Evolutionary conservation across 441 rosid species (phyloP).

Genomic region (Jatropha podagrica): DNA sequence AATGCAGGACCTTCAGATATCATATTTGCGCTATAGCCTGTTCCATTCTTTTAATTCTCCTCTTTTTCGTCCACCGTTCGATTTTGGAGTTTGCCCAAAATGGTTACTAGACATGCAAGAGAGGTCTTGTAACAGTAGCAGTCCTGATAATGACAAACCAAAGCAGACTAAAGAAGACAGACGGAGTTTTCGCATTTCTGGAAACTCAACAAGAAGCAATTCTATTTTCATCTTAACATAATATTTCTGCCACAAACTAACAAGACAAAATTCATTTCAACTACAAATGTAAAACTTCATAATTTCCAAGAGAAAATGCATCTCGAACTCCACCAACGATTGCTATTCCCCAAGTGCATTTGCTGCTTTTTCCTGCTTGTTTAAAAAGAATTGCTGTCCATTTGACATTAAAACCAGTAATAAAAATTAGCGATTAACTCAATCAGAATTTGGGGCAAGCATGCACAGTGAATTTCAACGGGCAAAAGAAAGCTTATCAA

Average conservation of each 20-base stretch:
- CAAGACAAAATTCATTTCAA: not conserved
- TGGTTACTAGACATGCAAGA: too few relatives aligned
- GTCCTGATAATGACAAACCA: not conserved
- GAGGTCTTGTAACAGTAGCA: not conserved
- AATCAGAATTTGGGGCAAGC: not conserved
- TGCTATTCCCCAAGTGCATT: not conserved
- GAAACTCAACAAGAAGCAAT: not conserved
- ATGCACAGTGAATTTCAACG: conserved; percentile 12
- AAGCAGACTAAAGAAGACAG: not conserved
- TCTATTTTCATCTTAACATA: not conserved
- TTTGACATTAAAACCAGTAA: not conserved
- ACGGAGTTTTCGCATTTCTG: not conserved
- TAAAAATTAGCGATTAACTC: not conserved
- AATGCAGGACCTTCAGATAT: too few relatives aligned
- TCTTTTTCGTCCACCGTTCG: too few relatives aligned
- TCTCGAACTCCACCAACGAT: not conserved
- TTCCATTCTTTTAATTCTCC: too few relatives aligned
- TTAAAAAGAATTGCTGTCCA: not conserved
- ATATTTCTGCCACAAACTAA: not conserved
- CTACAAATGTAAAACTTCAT: not conserved
- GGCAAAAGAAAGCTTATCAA: conserved; percentile 1
- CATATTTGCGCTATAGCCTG: too few relatives aligned
- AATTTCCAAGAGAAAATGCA: too few relatives aligned
- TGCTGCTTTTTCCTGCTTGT: not conserved
- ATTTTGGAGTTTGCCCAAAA: too few relatives aligned